Conservation (phyloP, 495 filamentous ascomycete genomes). For the Parachaetomium inaequale region DNA sequence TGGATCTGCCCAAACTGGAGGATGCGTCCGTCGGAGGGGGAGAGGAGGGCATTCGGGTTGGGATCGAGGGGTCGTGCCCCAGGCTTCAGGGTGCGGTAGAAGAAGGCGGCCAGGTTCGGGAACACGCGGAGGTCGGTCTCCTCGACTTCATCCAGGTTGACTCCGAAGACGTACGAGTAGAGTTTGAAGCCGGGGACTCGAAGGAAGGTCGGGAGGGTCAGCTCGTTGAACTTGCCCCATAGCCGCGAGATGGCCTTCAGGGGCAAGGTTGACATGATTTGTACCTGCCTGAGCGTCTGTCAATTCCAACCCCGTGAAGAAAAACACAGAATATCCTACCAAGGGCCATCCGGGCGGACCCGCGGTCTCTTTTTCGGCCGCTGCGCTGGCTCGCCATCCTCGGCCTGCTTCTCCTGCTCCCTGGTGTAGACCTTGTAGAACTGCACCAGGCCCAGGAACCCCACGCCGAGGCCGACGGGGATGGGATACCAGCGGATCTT, state of each 20-base stretch:
- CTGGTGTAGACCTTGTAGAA: conserved; percentile 71
- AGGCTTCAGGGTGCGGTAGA: conserved; percentile 90
- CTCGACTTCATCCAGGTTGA: conserved; percentile 82
- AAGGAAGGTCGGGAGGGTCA: conserved; percentile 84
- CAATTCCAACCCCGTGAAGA: not conserved
- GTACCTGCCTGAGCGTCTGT: conserved; percentile 65
- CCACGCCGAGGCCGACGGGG: conserved; percentile 83
- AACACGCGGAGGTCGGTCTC: conserved; percentile 85
- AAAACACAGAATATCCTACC: conserved; percentile 46
- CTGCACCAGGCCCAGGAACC: conserved; percentile 77
- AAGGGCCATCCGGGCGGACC: conserved; percentile 82
- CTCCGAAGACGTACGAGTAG: conserved; percentile 89
- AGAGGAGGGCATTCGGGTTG: conserved; percentile 70
- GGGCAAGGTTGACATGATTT: conserved; percentile 92
- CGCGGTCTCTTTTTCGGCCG: conserved; percentile 63
- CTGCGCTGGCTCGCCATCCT: conserved; percentile 35
- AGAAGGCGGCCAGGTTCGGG: conserved; percentile 92
- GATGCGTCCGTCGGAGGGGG: conserved; percentile 84
- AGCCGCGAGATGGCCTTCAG: conserved; percentile 88
- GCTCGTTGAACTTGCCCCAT: conserved; percentile 95
- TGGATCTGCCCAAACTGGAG: conserved; percentile 91
- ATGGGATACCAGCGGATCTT: conserved; percentile 96
- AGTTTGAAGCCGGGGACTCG: conserved; percentile 93
- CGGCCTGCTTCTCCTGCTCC: conserved; percentile 52
- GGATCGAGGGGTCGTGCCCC: conserved; percentile 84